A percentile compares a stretch with the other conserved stretches of the same genome.
Conservation (phyloP, 495 filamentous ascomycete genomes). For the Chaetomium cochliodes region DNA sequence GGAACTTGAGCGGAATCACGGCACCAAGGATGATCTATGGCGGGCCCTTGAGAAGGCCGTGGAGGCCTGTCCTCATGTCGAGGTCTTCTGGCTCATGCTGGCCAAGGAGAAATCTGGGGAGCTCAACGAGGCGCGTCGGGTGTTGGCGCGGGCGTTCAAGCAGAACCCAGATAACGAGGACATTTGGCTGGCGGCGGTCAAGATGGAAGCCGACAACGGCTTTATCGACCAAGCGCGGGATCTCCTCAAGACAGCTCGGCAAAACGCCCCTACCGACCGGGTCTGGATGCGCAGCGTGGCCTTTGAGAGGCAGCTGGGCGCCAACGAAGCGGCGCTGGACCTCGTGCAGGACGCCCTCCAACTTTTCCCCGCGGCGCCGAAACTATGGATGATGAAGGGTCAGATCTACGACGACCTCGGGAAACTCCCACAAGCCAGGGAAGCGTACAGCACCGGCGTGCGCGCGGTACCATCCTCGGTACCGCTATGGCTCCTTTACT, state of each 20-base stretch:
- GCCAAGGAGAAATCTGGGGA: slow-evolving; percentile 88
- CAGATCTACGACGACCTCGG: slow-evolving; percentile 86
- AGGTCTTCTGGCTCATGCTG: slow-evolving; percentile 93
- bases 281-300: slow-evolving; percentile 95
- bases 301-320: slow-evolving; percentile 81
- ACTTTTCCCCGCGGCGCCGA: slow-evolving; percentile 80
- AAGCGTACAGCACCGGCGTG: slow-evolving; percentile 87
- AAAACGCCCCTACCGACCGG: slow-evolving; percentile 86
- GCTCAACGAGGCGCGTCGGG: slow-evolving; percentile 76
- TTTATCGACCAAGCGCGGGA: slow-evolving; percentile 76
- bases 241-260: slow-evolving; percentile 74
- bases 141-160: slow-evolving; percentile 83
- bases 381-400: slow-evolving; percentile 98
- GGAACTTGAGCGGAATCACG: slow-evolving; percentile 88
- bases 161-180: slow-evolving; percentile 95
- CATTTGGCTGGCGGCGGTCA: slow-evolving; percentile 93
- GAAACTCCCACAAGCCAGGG: slow-evolving; percentile 78
- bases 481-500: slow-evolving; percentile 84
- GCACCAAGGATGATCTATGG: slow-evolving; percentile 77
- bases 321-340: slow-evolving; percentile 75
- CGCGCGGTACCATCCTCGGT: slow-evolving; percentile 80
- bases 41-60: slow-evolving; percentile 88
- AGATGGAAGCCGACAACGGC: slow-evolving; percentile 84
- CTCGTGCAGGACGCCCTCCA: slow-evolving; percentile 84
- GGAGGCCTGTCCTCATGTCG: slow-evolving; percentile 84